phyloP scores from a whole-genome alignment of 2,329 filamentous ascomycete species.

The Zasmidium angulare region DNA sequence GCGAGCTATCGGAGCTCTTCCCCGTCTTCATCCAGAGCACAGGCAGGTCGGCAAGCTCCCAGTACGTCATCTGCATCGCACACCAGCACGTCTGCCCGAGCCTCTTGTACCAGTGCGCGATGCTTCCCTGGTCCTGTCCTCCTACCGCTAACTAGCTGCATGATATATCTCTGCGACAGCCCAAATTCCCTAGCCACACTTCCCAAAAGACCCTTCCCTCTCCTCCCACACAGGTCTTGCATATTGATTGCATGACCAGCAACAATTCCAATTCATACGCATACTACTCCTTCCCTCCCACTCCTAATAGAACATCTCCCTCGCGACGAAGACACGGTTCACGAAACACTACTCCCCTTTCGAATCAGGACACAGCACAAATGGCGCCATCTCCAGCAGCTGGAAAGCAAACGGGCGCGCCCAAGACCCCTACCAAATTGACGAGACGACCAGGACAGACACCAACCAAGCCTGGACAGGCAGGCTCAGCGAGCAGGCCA shows the following conservation, averaged over 20 bases:
- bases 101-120: constrained; percentile 3
- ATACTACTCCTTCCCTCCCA: constrained; percentile 54
- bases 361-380: constrained; percentile 32
- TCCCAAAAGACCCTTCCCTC: constrained; percentile 12
- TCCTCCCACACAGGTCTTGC: constrained; percentile 19
- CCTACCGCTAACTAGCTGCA: constrained; percentile 9
- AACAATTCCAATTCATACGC: constrained; percentile 50
- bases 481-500: constrained; percentile 27
- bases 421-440: constrained; percentile 54
- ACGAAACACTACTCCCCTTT: constrained; percentile 32
- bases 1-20: constrained; percentile 24
- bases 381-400: constrained; percentile 54
- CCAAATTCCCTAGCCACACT: constrained; percentile 21
- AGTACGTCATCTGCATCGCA: constrained; percentile 18
- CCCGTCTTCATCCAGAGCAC: neutral
- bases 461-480: constrained; percentile 21
- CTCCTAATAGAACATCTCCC: constrained; percentile 47
- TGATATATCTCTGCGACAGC: constrained; percentile 21
- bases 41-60: constrained; percentile 7
- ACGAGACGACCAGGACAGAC: constrained; percentile 43
- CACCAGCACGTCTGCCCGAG: constrained; percentile 1
- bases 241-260: constrained; percentile 47
- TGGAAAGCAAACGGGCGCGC: constrained; percentile 46
- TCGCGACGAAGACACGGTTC: constrained; percentile 30
- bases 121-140: constrained; percentile 9